phyloP scores from a whole-genome alignment of 805 yeast species.

The Candida boleticola region DNA sequence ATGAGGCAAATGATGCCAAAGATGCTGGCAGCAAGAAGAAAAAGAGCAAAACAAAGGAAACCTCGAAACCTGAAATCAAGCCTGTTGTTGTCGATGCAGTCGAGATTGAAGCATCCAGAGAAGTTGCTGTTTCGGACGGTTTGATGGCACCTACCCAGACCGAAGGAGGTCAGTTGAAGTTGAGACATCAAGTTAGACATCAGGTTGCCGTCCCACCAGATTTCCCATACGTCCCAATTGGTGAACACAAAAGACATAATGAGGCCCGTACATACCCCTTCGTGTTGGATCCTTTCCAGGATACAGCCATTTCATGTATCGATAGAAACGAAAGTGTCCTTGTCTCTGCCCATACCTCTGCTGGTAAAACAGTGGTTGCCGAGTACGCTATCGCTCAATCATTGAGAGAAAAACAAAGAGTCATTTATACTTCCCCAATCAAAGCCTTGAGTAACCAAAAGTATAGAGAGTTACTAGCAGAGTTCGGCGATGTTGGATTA shows the following conservation, averaged over 20 bases:
- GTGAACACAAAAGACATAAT: slow-evolving; percentile 72
- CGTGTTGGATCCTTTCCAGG: slow-evolving; percentile 94
- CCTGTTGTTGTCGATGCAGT: slow-evolving; percentile 85
- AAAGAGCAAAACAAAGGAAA: slow-evolving; percentile 17
- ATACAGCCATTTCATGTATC: slow-evolving; percentile 92
- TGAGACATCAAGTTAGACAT: slow-evolving; percentile 93
- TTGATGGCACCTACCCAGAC: slow-evolving; percentile 37
- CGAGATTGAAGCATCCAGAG: slow-evolving; percentile 86
- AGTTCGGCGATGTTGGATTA: slow-evolving; percentile 94
- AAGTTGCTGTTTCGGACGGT: slow-evolving; percentile 81
- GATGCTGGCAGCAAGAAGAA: slow-evolving; percentile 5
- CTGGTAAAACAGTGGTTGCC: slow-evolving; percentile 96
- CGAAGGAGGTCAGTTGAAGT: slow-evolving; percentile 46
- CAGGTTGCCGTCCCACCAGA: slow-evolving; percentile 96
- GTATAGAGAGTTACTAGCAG: slow-evolving; percentile 86
- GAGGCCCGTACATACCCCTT: slow-evolving; percentile 93
- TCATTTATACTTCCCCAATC: slow-evolving; percentile 92
- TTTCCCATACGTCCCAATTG: slow-evolving; percentile 83
- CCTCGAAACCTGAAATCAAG: slow-evolving; percentile 44
- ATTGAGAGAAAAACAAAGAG: slow-evolving; percentile 86
- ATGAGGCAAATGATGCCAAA: slow-evolving; percentile 6
- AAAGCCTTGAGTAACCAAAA: slow-evolving; percentile 94
- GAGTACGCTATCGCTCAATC: slow-evolving; percentile 97
- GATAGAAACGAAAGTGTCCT: slow-evolving; percentile 92
- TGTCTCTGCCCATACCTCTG: slow-evolving; percentile 97